phyloP scores from a whole-genome alignment of 2,329 filamentous ascomycete species.

The Ophiostoma ulmi region DNA sequence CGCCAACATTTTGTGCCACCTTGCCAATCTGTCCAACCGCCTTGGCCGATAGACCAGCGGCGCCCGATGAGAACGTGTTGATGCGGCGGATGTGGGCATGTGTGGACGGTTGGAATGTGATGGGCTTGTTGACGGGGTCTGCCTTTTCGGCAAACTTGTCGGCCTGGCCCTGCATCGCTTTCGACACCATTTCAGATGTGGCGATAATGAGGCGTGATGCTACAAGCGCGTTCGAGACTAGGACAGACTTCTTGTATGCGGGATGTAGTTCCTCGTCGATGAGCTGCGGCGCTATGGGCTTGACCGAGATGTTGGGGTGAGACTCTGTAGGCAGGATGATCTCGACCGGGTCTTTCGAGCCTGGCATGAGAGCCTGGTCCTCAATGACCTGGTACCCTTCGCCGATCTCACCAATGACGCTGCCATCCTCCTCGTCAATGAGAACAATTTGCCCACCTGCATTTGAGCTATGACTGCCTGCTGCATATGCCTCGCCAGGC shows the following conservation, averaged over 20 bases:
- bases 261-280: slow-evolving; percentile 77
- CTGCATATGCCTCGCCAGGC: slow-evolving; percentile 72
- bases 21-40: slow-evolving; percentile 80
- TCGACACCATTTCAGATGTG: slow-evolving; percentile 72
- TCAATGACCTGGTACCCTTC: slow-evolving; percentile 49
- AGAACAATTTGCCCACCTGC: slow-evolving; percentile 78
- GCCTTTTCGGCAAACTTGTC: slow-evolving; percentile 75
- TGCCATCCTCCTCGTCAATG: slow-evolving; percentile 92
- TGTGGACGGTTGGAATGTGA: slow-evolving; percentile 81
- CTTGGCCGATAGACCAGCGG: slow-evolving; percentile 74
- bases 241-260: slow-evolving; percentile 79
- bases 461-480: slow-evolving; percentile 52
- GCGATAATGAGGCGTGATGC: slow-evolving; percentile 92
- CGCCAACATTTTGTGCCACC: slow-evolving; percentile 85
- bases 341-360: slow-evolving; percentile 87
- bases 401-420: slow-evolving; percentile 72
- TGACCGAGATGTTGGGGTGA: slow-evolving; percentile 58
- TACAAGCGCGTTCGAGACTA: slow-evolving; percentile 80
- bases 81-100: slow-evolving; percentile 83
- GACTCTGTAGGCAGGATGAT: slow-evolving; percentile 67
- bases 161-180: slow-evolving; percentile 69
- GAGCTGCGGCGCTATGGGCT: slow-evolving; percentile 64
- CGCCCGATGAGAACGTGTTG: slow-evolving; percentile 75
- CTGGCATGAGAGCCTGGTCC: slow-evolving; percentile 66
- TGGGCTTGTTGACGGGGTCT: slow-evolving; percentile 69